Percentiles rank a stretch among this genome's conserved stretches.
Evolutionary conservation across 2,329 filamentous ascomycete species (phyloP).

Genomic region (Paramyrothecium roridum): DNA sequence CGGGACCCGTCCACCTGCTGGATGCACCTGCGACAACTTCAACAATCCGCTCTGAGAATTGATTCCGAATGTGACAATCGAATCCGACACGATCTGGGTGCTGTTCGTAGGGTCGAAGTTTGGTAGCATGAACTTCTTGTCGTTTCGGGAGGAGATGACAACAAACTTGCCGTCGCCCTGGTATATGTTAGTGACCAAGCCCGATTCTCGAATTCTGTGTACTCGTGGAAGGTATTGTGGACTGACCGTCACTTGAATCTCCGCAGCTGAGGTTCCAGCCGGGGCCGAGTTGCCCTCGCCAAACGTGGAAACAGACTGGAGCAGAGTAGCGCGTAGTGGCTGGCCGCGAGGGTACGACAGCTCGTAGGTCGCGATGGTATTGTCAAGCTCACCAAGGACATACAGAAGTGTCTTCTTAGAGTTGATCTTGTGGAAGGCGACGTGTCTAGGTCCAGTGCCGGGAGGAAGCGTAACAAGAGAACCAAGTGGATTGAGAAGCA

Average conservation of each 20-base stretch:
- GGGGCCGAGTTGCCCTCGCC: constrained; percentile 39
- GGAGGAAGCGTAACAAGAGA: constrained; percentile 36
- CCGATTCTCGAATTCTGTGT: no score
- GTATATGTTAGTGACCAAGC: neutral
- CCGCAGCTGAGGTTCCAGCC: constrained; percentile 44
- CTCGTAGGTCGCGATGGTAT: constrained; percentile 53
- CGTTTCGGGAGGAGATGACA: constrained; percentile 65
- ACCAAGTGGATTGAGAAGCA: constrained; percentile 33
- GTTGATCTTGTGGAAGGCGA: constrained; percentile 47
- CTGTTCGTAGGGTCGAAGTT: constrained; percentile 39
- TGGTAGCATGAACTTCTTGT: constrained; percentile 48
- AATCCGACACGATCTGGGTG: constrained; percentile 54
- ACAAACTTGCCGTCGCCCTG: constrained; percentile 53
- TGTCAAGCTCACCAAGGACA: constrained; percentile 58
- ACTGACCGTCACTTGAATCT: constrained; percentile 57
- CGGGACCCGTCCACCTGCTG: constrained; percentile 62
- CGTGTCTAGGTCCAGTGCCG: constrained; percentile 64
- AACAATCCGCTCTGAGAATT: constrained; percentile 51
- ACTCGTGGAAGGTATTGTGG: no score
- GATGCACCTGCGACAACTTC: constrained; percentile 51
- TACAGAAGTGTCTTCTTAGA: constrained; percentile 51
- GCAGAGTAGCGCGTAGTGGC: neutral
- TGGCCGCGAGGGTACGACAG: constrained; percentile 42
- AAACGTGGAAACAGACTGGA: neutral
- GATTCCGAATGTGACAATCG: constrained; percentile 61